Evolutionary conservation across 2,329 filamentous ascomycete species (phyloP), one percentile per base, ranked within the genome.

Genomic region (Neoarthrinium moseri): DNA sequence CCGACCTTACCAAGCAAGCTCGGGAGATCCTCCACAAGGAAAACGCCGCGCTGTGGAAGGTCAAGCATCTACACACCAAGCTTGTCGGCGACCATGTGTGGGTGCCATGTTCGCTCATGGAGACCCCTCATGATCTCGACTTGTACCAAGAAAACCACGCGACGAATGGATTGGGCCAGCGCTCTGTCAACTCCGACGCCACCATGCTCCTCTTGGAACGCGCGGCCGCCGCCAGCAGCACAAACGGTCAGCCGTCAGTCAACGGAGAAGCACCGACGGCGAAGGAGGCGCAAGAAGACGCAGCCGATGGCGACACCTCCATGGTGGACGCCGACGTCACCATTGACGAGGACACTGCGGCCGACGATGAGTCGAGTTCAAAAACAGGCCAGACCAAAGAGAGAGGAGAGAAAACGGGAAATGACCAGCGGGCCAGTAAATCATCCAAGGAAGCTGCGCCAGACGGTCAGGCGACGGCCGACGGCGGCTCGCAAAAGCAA

Each of bases 51-150:
- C 70, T 92, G 10, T 89, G 85, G 80, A 83, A 81, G 56, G 83
- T 89, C 37, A 89, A 89, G 61, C 81, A 86, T 54, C 68, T 94
- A 41, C 75, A 89, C 53, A 87, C 85, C 24, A 80, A 81, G 52
- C 74, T 94, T 7, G 82, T 86, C 39, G 89, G 89, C 24, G 89
- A 95, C 62, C 80, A 84, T 51, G 82, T 80, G 12, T 86, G 83
- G 82, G 75, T 78, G 35, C 81, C 81, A 6, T 84, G 81, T 57
- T 74, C 75, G 37, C 68, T 73, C 52, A 77, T 85, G 67, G 67
- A 83, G 29, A 75, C 75, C 1, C 68, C 75, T 5, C 71, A 79
- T 54, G 81, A 86, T 55, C 65, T 73, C 44, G 70, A 77, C 27
- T 62, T 83, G 2, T 86, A 77, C 51, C 72, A 70, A 39, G 71